These are phyloP conservation scores for Avena eriantha DNA, from an alignment of 176 grass and related monocot species.

Conservation along the genomic window DNA sequence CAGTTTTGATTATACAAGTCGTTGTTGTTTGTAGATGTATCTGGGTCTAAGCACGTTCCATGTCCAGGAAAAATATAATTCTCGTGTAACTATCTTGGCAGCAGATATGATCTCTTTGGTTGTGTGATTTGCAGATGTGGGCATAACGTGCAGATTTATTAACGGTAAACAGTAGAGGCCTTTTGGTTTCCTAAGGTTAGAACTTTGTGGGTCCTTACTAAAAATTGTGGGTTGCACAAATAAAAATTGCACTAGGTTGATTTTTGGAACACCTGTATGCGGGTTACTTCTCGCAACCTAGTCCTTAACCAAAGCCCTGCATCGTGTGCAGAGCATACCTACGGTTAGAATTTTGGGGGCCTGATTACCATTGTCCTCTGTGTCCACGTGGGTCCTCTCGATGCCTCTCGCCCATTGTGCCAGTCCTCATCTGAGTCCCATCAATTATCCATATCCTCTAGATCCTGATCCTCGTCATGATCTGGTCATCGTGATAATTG, in stretches of 20 bases:
- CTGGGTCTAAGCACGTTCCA: not conserved
- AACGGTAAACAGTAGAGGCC: not conserved
- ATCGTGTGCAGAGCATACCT: not conserved
- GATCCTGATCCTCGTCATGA: not conserved
- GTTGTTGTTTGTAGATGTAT: not conserved
- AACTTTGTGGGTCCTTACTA: no score
- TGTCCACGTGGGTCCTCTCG: not conserved
- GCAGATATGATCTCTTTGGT: not conserved
- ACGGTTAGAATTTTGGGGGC: not conserved
- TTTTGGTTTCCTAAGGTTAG: no score
- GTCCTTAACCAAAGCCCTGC: not conserved
- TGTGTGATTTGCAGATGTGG: no score
- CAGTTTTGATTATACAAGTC: constrained; percentile 36
- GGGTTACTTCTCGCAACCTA: no score
- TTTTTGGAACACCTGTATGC: no score
- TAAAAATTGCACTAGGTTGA: no score
- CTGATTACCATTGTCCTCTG: not conserved
- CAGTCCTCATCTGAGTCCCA: not conserved
- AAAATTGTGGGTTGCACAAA: no score
- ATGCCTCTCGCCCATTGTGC: not conserved
- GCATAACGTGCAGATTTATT: not conserved
- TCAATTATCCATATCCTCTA: not conserved
- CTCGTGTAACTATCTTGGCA: not conserved
- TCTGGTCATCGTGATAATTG: not conserved
- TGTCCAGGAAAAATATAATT: not conserved